Base-by-base conservation (phyloP, 2,329 filamentous ascomycete genomes). In the Colletotrichum lupini region DNA sequence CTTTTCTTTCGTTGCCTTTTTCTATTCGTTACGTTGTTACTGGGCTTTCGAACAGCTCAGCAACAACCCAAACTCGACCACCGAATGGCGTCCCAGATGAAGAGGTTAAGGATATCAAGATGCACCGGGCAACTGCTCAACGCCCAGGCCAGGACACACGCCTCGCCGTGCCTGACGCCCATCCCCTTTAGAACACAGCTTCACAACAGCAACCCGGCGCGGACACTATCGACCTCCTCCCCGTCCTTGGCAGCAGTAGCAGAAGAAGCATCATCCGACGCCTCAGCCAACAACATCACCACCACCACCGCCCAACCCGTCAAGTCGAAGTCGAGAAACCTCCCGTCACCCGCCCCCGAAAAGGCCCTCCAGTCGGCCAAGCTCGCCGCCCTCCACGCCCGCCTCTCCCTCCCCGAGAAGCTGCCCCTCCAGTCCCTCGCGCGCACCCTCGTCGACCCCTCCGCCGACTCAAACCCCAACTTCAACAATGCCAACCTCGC, bases 401-500 rank as follows among this genome's bases (percentile, higher is more conserved):
- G 97, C 82, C 90, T 99, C 74, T 91, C 91, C 53, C 91, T 99
- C 69, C 92, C 95, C 28, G 88, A 90, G 75, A 94, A 93, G 83
- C 89, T 98, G 75, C 96, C 97, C 46, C 85, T 97, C 73, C 89
- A 97, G 85, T 96, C 94, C 5, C 90, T 99, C 76, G 95, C 94
- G 74, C 91, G 96, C 74, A 91, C 95, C 67, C 91, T 99, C 75
- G 90, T 98, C 79, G 94, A 98, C 82, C 86, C 92, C 37, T 95
- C 95, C 24, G 96, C 96, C 74, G 96, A 98, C 82, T 82, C 89
- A 14, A 91, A 95, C 82, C 86, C 91, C 62, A 89, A 89, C 78
- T 97, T 97, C 88, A 99, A 98, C 87, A 99, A 99, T 83, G 87
- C 90, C 77, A 92, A 94, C 76, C 90, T 99, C 70, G 90, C 95